Evolutionary conservation across 2,329 filamentous ascomycete species (phyloP).

Genomic region (Aspergillus uvarum): DNA sequence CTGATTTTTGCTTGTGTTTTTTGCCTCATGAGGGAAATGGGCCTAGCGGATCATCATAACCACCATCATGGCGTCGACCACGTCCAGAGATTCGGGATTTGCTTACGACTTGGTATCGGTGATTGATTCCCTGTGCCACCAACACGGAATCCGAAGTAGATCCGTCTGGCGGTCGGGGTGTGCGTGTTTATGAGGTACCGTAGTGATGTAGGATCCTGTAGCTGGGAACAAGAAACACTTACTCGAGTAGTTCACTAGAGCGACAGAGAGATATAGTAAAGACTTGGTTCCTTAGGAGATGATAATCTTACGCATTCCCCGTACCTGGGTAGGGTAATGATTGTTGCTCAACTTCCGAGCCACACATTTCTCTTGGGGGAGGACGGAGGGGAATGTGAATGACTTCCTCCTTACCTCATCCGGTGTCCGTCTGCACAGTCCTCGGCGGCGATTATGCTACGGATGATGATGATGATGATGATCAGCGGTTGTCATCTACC

Average conservation of each 20-base stretch:
- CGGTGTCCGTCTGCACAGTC: background rate
- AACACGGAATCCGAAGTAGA: constrained; percentile 4
- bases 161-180: constrained; percentile 4
- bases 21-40: background rate
- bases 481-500: constrained; percentile 10
- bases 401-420: background rate
- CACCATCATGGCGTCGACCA: background rate
- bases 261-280: too few relatives aligned
- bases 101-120: constrained; percentile 4
- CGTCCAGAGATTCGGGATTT: constrained; percentile 5
- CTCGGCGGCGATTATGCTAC: background rate
- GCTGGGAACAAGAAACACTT: too few relatives aligned
- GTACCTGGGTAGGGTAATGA: too few relatives aligned
- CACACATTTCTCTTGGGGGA: background rate
- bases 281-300: background rate
- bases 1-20: background rate
- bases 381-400: background rate
- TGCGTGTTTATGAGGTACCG: background rate
- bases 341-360: too few relatives aligned
- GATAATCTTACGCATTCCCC: background rate
- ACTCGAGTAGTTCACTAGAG: too few relatives aligned
- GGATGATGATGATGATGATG: background rate
- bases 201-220: background rate
- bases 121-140: background rate
- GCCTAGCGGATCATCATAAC: constrained; percentile 2